Percentiles rank a stretch among this genome's conserved stretches.
Evolutionary conservation across 257 asterid genomes (phyloP).

Genomic region (Ilex aquifolium): DNA sequence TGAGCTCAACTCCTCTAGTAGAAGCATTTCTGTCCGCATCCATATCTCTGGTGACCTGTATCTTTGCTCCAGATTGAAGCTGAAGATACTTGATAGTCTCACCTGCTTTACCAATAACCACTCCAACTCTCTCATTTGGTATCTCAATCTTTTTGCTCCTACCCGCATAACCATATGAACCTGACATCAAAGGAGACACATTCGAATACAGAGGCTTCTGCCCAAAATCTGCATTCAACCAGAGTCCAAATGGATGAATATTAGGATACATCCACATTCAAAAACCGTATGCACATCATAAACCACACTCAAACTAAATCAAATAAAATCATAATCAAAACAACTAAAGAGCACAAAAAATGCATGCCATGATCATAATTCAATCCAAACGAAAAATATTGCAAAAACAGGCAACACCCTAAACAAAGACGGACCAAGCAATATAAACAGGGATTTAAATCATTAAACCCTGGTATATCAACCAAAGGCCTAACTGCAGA

Average conservation of each 20-base stretch:
- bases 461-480: too few relatives aligned
- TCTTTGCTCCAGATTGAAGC: constrained; percentile 81
- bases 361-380: too few relatives aligned
- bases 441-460: too few relatives aligned
- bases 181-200: constrained; percentile 30
- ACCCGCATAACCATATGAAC: constrained; percentile 58
- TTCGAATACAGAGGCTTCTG: constrained; percentile 37
- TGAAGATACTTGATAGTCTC: constrained; percentile 89
- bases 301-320: too few relatives aligned
- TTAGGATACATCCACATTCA: background rate
- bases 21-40: constrained; percentile 22
- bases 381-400: too few relatives aligned
- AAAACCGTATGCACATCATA: too few relatives aligned
- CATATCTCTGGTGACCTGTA: constrained; percentile 57
- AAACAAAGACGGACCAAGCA: too few relatives aligned
- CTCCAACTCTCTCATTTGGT: constrained; percentile 88
- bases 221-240: constrained; percentile 26
- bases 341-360: too few relatives aligned
- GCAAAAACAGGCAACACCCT: too few relatives aligned
- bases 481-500: too few relatives aligned
- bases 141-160: constrained; percentile 63
- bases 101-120: constrained; percentile 86
- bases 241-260: background rate
- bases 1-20: constrained; percentile 22
- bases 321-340: too few relatives aligned